Conservation (phyloP, 73 alveolate species). For the Paramecium octaurelia region DNA sequence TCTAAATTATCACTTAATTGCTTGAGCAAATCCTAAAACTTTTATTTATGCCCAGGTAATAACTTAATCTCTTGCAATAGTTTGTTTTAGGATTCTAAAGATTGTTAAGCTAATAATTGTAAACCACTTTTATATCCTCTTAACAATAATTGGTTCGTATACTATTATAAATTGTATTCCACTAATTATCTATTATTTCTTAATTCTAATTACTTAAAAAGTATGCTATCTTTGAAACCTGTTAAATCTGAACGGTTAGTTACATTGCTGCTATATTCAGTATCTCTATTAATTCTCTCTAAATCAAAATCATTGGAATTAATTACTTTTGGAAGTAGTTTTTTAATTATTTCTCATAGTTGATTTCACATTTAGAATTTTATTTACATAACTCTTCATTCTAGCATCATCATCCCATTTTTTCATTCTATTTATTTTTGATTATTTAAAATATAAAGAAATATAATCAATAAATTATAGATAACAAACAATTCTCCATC, state of each 20-base stretch:
- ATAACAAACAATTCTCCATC: neutral
- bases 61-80: neutral
- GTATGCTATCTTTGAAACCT: neutral
- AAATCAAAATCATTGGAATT: neutral
- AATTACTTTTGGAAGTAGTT: neutral
- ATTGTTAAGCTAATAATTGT: neutral
- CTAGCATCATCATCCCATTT: conserved; percentile 34
- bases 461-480: neutral
- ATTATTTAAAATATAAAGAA: neutral
- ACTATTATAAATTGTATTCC: conserved; percentile 34
- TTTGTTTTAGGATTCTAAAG: neutral
- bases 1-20: neutral
- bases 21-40: neutral
- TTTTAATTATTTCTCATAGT: neutral
- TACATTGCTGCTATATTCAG: conserved; percentile 13
- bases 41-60: conserved; percentile 39
- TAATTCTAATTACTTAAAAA: neutral
- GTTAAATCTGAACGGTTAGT: neutral
- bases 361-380: conserved; percentile 18
- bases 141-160: neutral
- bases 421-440: neutral
- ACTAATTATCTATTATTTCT: neutral
- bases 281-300: conserved; percentile 9
- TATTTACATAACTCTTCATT: neutral
- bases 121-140: conserved; percentile 36